Base-by-base conservation (phyloP, 176 grass and related monocot species). In the Oryza punctata region DNA sequence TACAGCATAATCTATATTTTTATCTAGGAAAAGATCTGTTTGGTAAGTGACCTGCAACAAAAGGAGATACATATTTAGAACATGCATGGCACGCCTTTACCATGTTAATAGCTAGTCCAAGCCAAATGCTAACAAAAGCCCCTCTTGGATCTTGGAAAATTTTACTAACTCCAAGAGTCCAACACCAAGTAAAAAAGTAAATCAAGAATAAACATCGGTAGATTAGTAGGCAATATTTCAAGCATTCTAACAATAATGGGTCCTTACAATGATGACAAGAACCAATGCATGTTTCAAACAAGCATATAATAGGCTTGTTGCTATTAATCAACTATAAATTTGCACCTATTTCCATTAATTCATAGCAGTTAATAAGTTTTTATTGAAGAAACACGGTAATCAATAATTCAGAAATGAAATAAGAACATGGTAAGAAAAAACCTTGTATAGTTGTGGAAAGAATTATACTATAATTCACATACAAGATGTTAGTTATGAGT, bases 1-100 rank as follows among this genome's bases (percentile, higher is more conserved):
- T 68, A 98, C 92, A 87, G 94, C 92, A 91, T 94, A 98, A 80
- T 98, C 95, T 85, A 95, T 98, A 59, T 98, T 98, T 83, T 98
- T 98, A 83, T 98, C 95, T 78, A 98, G 84, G 76, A 98, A 98
- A 57, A 95, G 77, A 38, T 95, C 90, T 11, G 95, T 95, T 79
- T 98, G 92, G 87, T 98, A 98, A 9, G 87, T 94, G 63, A 98
- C 95, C 95, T 95, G 82, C 41, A 88, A 68, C 67, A 73, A 2
- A 63, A 74, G 69, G 52, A 83, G 61, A 79, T 23, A 68, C 63
- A 24, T 12, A 82, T 82, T 72, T 65, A 26, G 27, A 72, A 15
- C 26, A 21, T 10, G 24, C 24, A 30, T 23, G 57, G 9, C 10
- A 24, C 1, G 57, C 15, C 46, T 77, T 70, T 49, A 76, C 12